A percentile compares a stretch with the other conserved stretches of the same genome.
Evolutionary conservation across 2,329 filamentous ascomycete genomes (phyloP).

Genomic region (Aspergillus pseudonomiae): DNA sequence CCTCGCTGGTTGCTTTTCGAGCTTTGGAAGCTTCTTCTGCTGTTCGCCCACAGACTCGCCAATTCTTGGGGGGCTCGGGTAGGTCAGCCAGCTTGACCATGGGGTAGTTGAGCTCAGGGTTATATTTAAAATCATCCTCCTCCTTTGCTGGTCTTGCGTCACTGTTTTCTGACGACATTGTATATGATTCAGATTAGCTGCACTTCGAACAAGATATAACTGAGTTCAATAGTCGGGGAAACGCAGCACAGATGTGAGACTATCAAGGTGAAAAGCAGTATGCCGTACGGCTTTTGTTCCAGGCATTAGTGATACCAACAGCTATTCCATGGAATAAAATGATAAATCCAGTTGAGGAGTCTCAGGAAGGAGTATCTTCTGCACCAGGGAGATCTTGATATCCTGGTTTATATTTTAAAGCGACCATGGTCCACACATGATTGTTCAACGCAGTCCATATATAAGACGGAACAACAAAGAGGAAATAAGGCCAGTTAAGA

Average conservation of each 20-base stretch:
- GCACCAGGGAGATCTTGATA: neutral
- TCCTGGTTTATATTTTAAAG: neutral
- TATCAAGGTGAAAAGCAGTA: neutral
- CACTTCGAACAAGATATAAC: neutral
- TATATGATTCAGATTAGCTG: neutral
- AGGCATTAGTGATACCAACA: neutral
- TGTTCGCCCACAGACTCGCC: neutral
- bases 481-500: neutral
- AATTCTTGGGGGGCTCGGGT: slow-evolving; percentile 13
- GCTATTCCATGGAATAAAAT: neutral
- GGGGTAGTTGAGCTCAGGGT: slow-evolving; percentile 10
- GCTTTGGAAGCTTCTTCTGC: neutral
- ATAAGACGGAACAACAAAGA: neutral
- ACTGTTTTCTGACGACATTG: neutral
- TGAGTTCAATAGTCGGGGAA: neutral
- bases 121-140: slow-evolving; percentile 1
- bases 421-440: neutral
- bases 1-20: neutral
- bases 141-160: neutral
- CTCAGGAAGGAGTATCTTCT: neutral
- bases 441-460: neutral
- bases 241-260: no score
- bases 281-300: neutral
- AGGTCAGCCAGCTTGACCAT: slow-evolving; percentile 10
- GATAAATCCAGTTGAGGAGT: neutral